Evolutionary conservation across 164 flowering plant species (phyloP), one percentile per base, ranked within the genome.

Genomic region (Echeveria elegans): DNA sequence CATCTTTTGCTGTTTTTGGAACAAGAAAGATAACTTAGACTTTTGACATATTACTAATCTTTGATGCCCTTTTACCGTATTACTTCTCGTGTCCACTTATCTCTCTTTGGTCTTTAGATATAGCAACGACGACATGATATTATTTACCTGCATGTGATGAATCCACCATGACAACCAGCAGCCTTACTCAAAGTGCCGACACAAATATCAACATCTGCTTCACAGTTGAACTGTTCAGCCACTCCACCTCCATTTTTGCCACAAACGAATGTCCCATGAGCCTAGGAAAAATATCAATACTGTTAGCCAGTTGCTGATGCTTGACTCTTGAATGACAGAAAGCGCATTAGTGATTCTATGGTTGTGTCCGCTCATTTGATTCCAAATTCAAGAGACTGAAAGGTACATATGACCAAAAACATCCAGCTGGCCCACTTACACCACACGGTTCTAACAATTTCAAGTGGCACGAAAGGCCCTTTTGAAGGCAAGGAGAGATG

Each of bases 181-280:
- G 96, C 98, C 80, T 91, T 90, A 63, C 97, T 94, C 75, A 93
- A 79, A 72, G 98, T 93, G 59, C 97, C 98, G 21, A 94, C 66
- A 66, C 88, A 89, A 69, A 90, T 85, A 68, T 94, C 97, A 63
- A 94, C 83, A 75, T 91, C 89, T 37, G 63, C 77, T 80, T 90
- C 97, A 77, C 95, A 87, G 47, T 79, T 74, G 72, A 79, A 90
- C 73, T 70, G 72, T 76, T 94, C 91, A 43, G 95, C 96, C 38
- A 92, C 97, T 71, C 98, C 82, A 3, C 80, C 43, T 34, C 65
- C 65, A 31, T 63, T 63, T 34, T 63, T 36, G 24, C 65, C 65
- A 19, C 65, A 63, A 19, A 63, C 65, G 36, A 63, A 63, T 63
- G 65, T 63, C 78, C 82, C 82, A 77, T 79, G 82, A 72, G 98